A percentile compares a stretch with the other conserved stretches of the same genome.
phyloP scores from a whole-genome alignment of 2,329 filamentous ascomycete species.

The Beauveria bassiana region DNA sequence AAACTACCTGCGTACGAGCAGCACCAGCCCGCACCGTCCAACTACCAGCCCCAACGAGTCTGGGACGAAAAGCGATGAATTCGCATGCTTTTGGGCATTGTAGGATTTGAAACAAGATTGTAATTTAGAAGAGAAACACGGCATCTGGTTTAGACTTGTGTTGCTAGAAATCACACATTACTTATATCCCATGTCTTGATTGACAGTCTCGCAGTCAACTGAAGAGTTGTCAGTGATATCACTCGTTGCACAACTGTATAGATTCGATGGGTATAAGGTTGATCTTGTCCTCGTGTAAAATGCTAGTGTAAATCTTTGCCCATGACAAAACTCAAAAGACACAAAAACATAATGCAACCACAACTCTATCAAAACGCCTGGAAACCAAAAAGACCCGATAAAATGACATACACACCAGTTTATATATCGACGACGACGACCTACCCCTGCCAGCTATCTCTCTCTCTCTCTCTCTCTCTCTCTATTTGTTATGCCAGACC shows the following conservation, averaged over 20 bases:
- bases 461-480: constrained; percentile 15
- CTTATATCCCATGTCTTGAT: background rate
- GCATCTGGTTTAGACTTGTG: background rate
- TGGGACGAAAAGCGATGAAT: constrained; percentile 1
- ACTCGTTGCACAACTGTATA: background rate
- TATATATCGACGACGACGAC: background rate
- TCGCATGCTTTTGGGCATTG: background rate
- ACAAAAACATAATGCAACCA: background rate
- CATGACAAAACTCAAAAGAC: background rate
- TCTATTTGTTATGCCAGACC: constrained; percentile 71
- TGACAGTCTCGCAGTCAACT: background rate
- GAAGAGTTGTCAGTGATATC: background rate
- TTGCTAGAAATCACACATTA: background rate
- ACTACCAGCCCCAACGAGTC: background rate
- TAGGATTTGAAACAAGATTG: background rate
- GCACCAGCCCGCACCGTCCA: background rate
- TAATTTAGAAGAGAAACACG: background rate
- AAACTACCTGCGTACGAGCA: constrained; percentile 1
- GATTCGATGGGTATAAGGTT: background rate
- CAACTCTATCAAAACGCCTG: background rate
- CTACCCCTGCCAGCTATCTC: background rate
- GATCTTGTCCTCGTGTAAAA: constrained; percentile 1
- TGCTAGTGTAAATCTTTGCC: background rate
- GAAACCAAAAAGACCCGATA: background rate
- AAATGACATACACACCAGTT: background rate